Percentiles rank a stretch among this genome's conserved stretches.
Conservation (phyloP, 2,329 filamentous ascomycete species). For the Nothophoma quercina region DNA sequence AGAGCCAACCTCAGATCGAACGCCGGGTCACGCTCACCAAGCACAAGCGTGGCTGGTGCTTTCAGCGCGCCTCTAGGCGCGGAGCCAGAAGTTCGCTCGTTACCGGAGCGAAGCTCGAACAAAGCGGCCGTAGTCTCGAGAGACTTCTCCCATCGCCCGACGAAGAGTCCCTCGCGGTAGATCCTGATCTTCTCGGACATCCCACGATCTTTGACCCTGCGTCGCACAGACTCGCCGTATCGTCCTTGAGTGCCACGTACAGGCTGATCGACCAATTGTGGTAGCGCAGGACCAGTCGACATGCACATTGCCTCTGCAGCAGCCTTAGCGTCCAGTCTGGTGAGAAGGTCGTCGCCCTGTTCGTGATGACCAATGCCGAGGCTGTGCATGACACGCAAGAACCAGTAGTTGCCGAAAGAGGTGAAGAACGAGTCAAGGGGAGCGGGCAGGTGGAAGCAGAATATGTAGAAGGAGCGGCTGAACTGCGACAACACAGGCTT, state of each 20-base stretch:
- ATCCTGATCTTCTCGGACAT: conserved; percentile 61
- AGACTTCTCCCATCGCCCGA: conserved; percentile 60
- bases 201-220: conserved; percentile 52
- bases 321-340: conserved; percentile 24
- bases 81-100: conserved; percentile 17
- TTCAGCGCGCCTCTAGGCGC: conserved; percentile 57
- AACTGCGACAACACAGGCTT: conserved; percentile 59
- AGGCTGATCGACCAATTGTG: conserved; percentile 50
- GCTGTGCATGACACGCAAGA: conserved; percentile 55
- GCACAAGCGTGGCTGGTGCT: conserved; percentile 62
- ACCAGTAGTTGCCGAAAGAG: conserved; percentile 59
- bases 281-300: conserved; percentile 58
- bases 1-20: conserved; percentile 59
- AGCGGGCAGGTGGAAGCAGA: conserved; percentile 60
- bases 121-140: conserved; percentile 58
- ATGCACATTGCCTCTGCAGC: conserved; percentile 60
- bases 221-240: conserved; percentile 50
- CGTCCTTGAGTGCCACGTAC: conserved; percentile 14
- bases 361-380: conserved; percentile 43
- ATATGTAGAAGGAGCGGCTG: conserved; percentile 62
- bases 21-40: conserved; percentile 61
- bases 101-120: conserved; percentile 49
- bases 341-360: conserved; percentile 17
- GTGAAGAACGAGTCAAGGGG: conserved; percentile 54
- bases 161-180: conserved; percentile 61